Percentiles rank a stretch among this genome's conserved stretches.
Conservation (phyloP, 495 filamentous ascomycete species). For the Venustampulla echinocandica region DNA sequence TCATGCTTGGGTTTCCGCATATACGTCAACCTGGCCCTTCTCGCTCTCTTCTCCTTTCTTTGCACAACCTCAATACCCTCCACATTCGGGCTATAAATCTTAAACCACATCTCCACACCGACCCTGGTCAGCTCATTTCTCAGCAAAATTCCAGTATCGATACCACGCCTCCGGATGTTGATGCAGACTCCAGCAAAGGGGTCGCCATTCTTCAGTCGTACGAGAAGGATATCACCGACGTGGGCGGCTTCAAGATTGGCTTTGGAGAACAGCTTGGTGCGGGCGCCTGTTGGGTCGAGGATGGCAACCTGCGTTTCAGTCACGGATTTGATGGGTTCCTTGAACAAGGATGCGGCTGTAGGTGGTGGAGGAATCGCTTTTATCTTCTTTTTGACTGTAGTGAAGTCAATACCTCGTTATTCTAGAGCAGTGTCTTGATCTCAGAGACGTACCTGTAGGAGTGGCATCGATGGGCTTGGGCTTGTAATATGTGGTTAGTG, state of each 20-base stretch:
- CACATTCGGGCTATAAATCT: slow-evolving; percentile 83
- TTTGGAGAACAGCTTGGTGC: slow-evolving; percentile 70
- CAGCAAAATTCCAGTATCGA: slow-evolving; percentile 79
- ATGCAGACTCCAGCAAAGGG: slow-evolving; percentile 84
- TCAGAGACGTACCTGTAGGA: background rate
- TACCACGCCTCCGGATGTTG: slow-evolving; percentile 71
- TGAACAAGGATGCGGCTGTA: slow-evolving; percentile 31
- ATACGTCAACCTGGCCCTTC: slow-evolving; percentile 84
- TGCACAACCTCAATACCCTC: slow-evolving; percentile 90
- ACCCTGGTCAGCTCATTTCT: slow-evolving; percentile 73
- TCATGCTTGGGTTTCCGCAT: slow-evolving; percentile 64
- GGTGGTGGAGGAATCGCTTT: slow-evolving; percentile 47
- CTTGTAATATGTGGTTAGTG: slow-evolving; percentile 21
- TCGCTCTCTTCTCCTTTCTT: slow-evolving; percentile 69
- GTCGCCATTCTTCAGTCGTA: slow-evolving; percentile 67
- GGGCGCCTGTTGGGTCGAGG: slow-evolving; percentile 78
- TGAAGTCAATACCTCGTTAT: background rate
- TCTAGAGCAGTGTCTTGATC: background rate
- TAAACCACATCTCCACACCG: slow-evolving; percentile 97
- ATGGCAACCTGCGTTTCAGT: slow-evolving; percentile 53
- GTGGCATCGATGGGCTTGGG: slow-evolving; percentile 22
- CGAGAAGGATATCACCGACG: slow-evolving; percentile 83
- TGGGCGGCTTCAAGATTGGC: slow-evolving; percentile 64
- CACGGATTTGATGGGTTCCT: slow-evolving; percentile 54
- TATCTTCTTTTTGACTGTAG: slow-evolving; percentile 32